phyloP scores from a whole-genome alignment of 2,329 filamentous ascomycete genomes.

The Fusarium sp. region DNA sequence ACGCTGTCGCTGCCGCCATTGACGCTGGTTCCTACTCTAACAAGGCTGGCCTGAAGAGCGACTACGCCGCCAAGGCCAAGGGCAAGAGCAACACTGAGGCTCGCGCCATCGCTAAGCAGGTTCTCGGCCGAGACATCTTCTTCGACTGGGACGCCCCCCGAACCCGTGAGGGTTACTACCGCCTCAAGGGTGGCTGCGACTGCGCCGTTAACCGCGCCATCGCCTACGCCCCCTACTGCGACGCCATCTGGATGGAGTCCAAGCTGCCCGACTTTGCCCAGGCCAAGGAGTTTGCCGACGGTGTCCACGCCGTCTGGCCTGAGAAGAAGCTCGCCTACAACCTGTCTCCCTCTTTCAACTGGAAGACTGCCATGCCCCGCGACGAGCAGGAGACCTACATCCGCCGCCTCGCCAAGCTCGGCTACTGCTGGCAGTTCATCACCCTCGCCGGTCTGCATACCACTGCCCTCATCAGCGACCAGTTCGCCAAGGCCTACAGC shows the following conservation, averaged over 20 bases:
- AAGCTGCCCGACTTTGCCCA: slow-evolving; percentile 93
- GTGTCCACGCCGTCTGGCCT: slow-evolving; percentile 94
- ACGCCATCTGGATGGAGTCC: slow-evolving; percentile 99
- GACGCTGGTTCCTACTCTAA: slow-evolving; percentile 74
- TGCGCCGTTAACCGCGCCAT: slow-evolving; percentile 91
- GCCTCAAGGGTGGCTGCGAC: slow-evolving; percentile 90
- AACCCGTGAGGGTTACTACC: slow-evolving; percentile 95
- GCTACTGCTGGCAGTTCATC: slow-evolving; percentile 99
- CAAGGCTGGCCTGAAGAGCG: slow-evolving; percentile 74
- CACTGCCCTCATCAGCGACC: slow-evolving; percentile 90
- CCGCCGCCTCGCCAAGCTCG: slow-evolving; percentile 83
- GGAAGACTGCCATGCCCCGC: slow-evolving; percentile 95
- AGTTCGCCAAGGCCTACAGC: slow-evolving; percentile 86
- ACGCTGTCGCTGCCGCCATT: slow-evolving; percentile 88
- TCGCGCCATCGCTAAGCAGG: slow-evolving; percentile 79
- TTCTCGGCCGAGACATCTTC: slow-evolving; percentile 84
- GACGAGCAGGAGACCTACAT: slow-evolving; percentile 98
- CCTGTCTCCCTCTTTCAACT: slow-evolving; percentile 99
- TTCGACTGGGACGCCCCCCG: slow-evolving; percentile 97
- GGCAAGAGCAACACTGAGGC: slow-evolving; percentile 90
- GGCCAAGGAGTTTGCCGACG: slow-evolving; percentile 91
- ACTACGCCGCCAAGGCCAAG: slow-evolving; percentile 76
- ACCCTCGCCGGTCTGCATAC: slow-evolving; percentile 98
- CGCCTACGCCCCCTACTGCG: slow-evolving; percentile 92
- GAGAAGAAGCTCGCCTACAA: slow-evolving; percentile 99